Evolutionary conservation across 176 grass and related monocot species (phyloP).

Genomic region (Eleusine coracana): DNA sequence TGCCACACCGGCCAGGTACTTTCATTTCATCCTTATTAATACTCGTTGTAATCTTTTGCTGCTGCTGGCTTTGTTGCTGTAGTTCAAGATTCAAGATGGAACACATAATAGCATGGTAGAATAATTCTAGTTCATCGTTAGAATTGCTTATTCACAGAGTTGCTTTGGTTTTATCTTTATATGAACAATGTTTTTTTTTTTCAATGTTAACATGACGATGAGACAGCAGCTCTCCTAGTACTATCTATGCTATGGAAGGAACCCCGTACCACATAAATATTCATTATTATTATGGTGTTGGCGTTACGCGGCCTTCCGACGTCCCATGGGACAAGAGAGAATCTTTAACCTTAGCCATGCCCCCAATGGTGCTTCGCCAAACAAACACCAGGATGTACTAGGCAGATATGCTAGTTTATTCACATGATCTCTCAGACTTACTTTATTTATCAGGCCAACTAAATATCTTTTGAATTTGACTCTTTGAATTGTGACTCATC

Average conservation of each 20-base stretch:
- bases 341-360: background rate
- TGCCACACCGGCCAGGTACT: conserved; percentile 55
- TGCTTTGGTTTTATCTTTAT: conserved; percentile 25
- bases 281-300: background rate
- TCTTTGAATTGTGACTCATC: background rate
- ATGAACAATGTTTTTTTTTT: no score
- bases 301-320: background rate
- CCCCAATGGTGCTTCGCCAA: conserved; percentile 28
- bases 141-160: background rate
- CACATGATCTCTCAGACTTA: background rate
- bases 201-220: conserved; percentile 1
- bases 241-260: background rate
- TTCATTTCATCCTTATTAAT: background rate
- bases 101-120: no score
- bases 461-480: background rate
- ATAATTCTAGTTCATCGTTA: background rate
- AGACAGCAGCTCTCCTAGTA: background rate
- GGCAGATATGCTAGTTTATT: conserved; percentile 35
- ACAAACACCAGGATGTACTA: background rate
- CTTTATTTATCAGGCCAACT: conserved; percentile 2
- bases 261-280: background rate
- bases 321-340: background rate
- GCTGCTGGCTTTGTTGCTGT: background rate
- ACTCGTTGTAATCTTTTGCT: background rate
- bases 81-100: no score